Evolutionary conservation across 306 rosid genomes (phyloP).

Genomic region (Spatholobus suberectus): DNA sequence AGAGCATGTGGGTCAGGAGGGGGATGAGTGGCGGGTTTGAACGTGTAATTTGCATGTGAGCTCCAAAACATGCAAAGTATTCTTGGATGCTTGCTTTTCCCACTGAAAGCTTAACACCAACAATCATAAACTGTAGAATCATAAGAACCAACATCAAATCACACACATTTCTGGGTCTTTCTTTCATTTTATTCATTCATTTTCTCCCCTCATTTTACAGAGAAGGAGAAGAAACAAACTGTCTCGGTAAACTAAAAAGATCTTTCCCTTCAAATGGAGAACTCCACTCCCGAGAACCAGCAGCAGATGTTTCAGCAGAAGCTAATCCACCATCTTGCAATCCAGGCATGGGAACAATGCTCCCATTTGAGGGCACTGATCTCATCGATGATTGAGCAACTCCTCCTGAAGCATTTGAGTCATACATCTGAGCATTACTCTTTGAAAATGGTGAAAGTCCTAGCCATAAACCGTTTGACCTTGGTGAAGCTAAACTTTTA

Average conservation of each 20-base stretch:
- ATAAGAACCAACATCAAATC: constrained; percentile 73
- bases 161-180: constrained; percentile 62
- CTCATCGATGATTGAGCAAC: constrained; percentile 65
- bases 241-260: constrained; percentile 93
- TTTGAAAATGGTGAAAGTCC: constrained; percentile 73
- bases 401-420: constrained; percentile 64
- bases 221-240: constrained; percentile 96
- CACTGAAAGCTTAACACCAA: constrained; percentile 57
- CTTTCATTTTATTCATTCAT: constrained; percentile 66
- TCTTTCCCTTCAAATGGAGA: constrained; percentile 98
- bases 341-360: constrained; percentile 58
- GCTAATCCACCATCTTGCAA: constrained; percentile 77
- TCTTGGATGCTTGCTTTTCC: constrained; percentile 40
- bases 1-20: background rate
- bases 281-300: constrained; percentile 85
- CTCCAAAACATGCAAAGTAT: background rate
- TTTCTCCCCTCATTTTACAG: constrained; percentile 63
- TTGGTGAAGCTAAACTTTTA: constrained; percentile 59
- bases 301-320: constrained; percentile 60
- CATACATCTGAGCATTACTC: constrained; percentile 57
- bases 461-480: constrained; percentile 69
- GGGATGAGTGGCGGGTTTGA: background rate
- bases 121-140: constrained; percentile 62
- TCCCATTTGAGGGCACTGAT: constrained; percentile 63
- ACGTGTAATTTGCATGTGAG: background rate